Percentiles rank a stretch among this genome's conserved stretches.
Evolutionary conservation across 2,329 filamentous ascomycete genomes (phyloP).

Genomic region (Diaporthe sp.): DNA sequence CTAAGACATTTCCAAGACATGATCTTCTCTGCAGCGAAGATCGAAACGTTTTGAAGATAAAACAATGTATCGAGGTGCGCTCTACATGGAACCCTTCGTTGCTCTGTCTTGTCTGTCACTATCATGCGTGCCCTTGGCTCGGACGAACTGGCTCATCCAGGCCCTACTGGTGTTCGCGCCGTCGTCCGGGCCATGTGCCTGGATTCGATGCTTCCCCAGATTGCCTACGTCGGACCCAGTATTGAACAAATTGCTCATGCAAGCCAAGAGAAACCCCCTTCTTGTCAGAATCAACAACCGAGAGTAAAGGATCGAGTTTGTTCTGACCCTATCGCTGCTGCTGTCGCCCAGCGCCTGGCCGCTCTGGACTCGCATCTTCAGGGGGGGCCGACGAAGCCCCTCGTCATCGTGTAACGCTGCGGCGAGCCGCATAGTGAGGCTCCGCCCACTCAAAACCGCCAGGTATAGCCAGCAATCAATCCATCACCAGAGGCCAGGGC

Average conservation of each 20-base stretch:
- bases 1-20: constrained; percentile 1
- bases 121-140: not conserved
- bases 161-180: not conserved
- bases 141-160: not conserved
- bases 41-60: constrained; percentile 2
- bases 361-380: not conserved
- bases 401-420: constrained; percentile 24
- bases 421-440: constrained; percentile 8
- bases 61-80: not conserved
- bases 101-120: not conserved
- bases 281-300: constrained; percentile 15
- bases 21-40: constrained; percentile 18
- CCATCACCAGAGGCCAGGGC: not conserved
- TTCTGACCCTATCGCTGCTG: not conserved
- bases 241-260: not conserved
- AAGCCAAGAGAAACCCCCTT: not conserved
- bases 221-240: not conserved
- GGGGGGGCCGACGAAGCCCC: not conserved
- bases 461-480: not conserved
- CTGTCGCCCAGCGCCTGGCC: not conserved
- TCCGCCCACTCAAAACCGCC: constrained; percentile 25
- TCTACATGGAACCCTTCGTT: no score
- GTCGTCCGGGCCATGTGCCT: not conserved
- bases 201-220: constrained; percentile 9
- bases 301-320: constrained; percentile 10